These are phyloP conservation scores for Digitaria exilis DNA, from an alignment of 202 grass and related monocot species.

Conservation along the genomic window DNA sequence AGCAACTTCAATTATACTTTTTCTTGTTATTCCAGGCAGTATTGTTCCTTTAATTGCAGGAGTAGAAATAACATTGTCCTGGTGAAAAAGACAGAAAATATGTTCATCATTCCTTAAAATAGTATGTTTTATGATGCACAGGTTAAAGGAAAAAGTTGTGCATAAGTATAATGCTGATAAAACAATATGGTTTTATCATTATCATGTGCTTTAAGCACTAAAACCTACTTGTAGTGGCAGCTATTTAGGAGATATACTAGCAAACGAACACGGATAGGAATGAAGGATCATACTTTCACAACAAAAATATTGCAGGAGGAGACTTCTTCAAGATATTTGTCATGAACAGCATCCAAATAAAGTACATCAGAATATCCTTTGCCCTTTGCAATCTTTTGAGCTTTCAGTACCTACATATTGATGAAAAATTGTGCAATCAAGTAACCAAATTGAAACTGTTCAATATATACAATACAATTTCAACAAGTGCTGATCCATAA, in stretches of 20 bases:
- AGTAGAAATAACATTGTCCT: conserved; percentile 86
- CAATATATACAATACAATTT: not conserved
- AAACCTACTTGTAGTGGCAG: conserved; percentile 1
- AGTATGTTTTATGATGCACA: not conserved
- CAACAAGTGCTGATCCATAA: not conserved
- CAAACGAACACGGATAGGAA: conserved; percentile 5
- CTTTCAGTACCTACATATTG: conserved; percentile 70
- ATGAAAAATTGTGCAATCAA: conserved; percentile 28
- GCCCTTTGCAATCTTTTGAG: conserved; percentile 74
- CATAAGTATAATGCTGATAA: not conserved
- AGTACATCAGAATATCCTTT: conserved; percentile 92
- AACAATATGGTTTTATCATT: not conserved
- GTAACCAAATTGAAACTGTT: not conserved
- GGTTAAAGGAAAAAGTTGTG: not conserved
- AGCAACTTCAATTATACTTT: conserved; percentile 90
- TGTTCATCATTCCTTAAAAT: not conserved
- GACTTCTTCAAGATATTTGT: conserved; percentile 94
- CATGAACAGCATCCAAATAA: conserved; percentile 78
- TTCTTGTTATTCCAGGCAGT: conserved; percentile 91
- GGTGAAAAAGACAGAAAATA: conserved; percentile 9
- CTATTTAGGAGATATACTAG: not conserved
- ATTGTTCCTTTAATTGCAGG: conserved; percentile 89
- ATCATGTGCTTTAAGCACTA: not conserved
- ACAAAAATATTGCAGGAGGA: conserved; percentile 93
- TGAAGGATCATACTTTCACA: conserved; percentile 66